phyloP scores from a whole-genome alignment of 176 grass and related monocot genomes.

The Raddia guianensis region DNA sequence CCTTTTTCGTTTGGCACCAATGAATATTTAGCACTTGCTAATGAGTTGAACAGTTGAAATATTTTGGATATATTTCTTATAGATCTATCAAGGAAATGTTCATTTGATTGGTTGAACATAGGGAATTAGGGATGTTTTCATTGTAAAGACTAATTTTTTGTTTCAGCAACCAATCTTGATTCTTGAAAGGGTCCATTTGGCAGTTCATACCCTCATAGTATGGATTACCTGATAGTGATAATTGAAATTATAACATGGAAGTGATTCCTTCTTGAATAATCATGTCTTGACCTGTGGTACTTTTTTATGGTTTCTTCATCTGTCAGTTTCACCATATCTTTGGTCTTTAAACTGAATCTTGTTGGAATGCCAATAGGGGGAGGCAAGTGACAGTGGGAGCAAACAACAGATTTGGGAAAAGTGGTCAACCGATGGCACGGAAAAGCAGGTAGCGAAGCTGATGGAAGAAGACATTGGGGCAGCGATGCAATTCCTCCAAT shows the following conservation, averaged over 20 bases:
- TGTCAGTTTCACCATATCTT: slow-evolving; percentile 5
- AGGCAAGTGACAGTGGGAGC: slow-evolving; percentile 65
- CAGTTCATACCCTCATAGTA: background rate
- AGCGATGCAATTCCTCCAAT: slow-evolving; percentile 93
- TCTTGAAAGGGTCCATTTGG: background rate
- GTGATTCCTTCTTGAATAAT: slow-evolving; percentile 8
- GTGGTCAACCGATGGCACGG: slow-evolving; percentile 87
- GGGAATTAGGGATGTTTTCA: background rate
- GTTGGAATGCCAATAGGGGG: slow-evolving; percentile 56
- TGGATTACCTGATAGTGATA: background rate
- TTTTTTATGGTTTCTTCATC: background rate
- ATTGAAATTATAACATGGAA: background rate
- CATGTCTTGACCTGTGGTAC: background rate
- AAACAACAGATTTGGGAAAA: slow-evolving; percentile 86
- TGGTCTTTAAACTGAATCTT: slow-evolving; percentile 17
- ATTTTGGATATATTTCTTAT: background rate
- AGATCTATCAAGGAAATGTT: background rate
- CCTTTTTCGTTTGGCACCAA: background rate
- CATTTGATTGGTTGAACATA: slow-evolving; percentile 10
- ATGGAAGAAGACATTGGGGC: slow-evolving; percentile 87
- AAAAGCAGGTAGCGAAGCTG: slow-evolving; percentile 86
- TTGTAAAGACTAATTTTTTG: background rate
- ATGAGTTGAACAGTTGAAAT: slow-evolving; percentile 24
- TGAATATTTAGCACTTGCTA: slow-evolving; percentile 32
- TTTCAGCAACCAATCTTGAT: background rate